Base-by-base conservation (phyloP, 768 basidiomycete genomes). In the Trichaptum fuscoviolaceum region DNA sequence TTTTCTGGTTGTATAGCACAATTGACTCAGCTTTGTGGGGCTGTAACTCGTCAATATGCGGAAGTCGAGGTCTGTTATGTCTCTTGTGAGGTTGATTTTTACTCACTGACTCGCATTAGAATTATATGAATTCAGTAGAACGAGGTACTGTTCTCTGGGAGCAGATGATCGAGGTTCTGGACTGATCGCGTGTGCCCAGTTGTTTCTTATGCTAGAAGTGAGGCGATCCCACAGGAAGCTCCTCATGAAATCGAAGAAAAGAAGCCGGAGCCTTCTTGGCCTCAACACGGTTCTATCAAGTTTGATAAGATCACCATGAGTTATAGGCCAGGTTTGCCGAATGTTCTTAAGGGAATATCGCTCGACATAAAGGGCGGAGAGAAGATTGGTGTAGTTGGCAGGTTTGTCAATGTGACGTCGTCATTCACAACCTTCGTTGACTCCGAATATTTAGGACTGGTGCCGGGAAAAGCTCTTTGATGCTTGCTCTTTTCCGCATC, bases 311-410 rank as follows among this genome's bases (percentile, higher is more conserved):
- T 88, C 25, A 72, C 76, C 5, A 83, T 89, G 84, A 78, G 79
- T 20, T 93, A 94, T 72, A 78, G 92, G 24, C 83, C 85, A 0
- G 89, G 87, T 3, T 78, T 92, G n/a, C 90, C 91, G 0, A 82
- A 84, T 17, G 90, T 92, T 2, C 79, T 93, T 42, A 86, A 87
- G 70, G 85, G 85, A 0, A 78, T 93, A 23, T 83, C 83, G 5
- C 61, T 92, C 70, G 76, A 76, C n/a, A 83, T 93, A 59, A 75
- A 78, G 1, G 84, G 83, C 0, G 87, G 88, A 0, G 90, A 93
- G 76, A 91, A 91, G 78, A 86, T 93, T 65, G 91, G 90, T 17
- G 84, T 93, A 42, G 90, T 93, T 9, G 90, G 90, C 63, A 73
- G 87, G 73, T 80, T 61, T 7, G 74, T 58, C 9, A 24, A 61